Evolutionary conservation across 1,284 basidiomycete species (phyloP), one percentile per base, ranked within the genome.

Genomic region (Anthracocystis panici-leucophaei): DNA sequence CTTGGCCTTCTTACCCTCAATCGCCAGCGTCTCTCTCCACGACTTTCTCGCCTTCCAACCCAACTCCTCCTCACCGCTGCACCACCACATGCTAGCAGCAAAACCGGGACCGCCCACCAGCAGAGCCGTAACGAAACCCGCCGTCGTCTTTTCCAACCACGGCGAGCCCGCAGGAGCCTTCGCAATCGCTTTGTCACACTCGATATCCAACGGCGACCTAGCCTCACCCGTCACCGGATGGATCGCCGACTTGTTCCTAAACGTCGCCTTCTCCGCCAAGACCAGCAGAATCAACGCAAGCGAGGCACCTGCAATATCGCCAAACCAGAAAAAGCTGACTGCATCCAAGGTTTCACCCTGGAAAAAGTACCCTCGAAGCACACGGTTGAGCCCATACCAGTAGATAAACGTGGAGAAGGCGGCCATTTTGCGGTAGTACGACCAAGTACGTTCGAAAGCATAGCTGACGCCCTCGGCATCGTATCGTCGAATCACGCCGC

Each of bases 11-110:
- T 79, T 76, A 49, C 67, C 74, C 40, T 72, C 67, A 16, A 79
- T 64, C 9, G 73, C 77, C 2, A 76, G 64, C 8, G 74, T 63
- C 59, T 75, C 77, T 18, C 77, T 54, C 77, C 77, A 78, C 9
- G 63, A 60, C 58, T 69, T 75, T n/a, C 77, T 53, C 8, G 73
- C 69, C 64, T 76, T 75, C 77, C 77, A 78, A 1, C 77, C 77
- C 12, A 70, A 25, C 57, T 78, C 77, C 48, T 78, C 77, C 55
- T 78, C 77, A 20, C 77, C 77, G 46, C 69, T 64, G 69, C 70
- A 70, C 77, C 77, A 78, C 77, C 77, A 78, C 64, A 78, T 70
- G 53, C 72, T 65, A 0, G 77, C 77, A 0, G 77, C 77, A 45
- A 75, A 67, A 0, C 77, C 77, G 7, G 77, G 77, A 0, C 77